Evolutionary conservation across 2,329 filamentous ascomycete genomes (phyloP).

Genomic region (Sphaerulina populicola): DNA sequence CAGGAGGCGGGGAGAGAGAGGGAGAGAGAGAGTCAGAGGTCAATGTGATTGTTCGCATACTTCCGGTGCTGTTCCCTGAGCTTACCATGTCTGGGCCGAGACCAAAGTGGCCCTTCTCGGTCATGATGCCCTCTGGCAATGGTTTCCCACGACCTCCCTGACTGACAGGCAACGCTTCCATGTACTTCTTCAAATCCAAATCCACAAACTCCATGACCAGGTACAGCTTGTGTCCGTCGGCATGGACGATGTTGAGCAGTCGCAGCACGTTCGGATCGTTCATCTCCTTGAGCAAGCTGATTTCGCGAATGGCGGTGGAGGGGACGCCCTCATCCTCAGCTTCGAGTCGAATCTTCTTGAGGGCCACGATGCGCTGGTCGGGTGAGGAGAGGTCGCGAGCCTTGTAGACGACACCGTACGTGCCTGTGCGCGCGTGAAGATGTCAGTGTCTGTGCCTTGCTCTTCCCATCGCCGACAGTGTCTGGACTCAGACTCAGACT

Average conservation of each 20-base stretch:
- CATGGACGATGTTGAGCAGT: constrained; percentile 85
- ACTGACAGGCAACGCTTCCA: constrained; percentile 77
- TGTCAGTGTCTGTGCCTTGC: neutral
- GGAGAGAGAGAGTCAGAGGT: neutral
- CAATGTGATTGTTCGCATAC: neutral
- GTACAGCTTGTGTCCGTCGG: constrained; percentile 90
- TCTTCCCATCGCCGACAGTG: neutral
- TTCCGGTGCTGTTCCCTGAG: neutral
- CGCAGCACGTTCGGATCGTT: constrained; percentile 82
- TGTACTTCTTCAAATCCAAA: constrained; percentile 89
- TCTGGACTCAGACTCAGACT: neutral
- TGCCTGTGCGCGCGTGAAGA: constrained; percentile 50
- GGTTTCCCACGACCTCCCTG: constrained; percentile 80
- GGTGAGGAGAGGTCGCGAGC: constrained; percentile 73
- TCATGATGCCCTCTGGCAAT: constrained; percentile 60
- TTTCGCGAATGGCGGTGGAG: constrained; percentile 87
- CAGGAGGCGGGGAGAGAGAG: neutral
- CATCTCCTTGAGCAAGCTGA: constrained; percentile 91
- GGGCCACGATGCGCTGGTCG: constrained; percentile 71
- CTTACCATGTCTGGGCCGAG: constrained; percentile 62
- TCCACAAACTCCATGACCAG: constrained; percentile 89
- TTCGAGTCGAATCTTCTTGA: constrained; percentile 93
- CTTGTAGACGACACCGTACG: constrained; percentile 93
- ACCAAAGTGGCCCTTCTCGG: constrained; percentile 57
- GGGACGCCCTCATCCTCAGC: constrained; percentile 92